These are phyloP conservation scores for Spathaspora sp. DNA, from an alignment of 1,139 yeast species.

Conservation along the genomic window DNA sequence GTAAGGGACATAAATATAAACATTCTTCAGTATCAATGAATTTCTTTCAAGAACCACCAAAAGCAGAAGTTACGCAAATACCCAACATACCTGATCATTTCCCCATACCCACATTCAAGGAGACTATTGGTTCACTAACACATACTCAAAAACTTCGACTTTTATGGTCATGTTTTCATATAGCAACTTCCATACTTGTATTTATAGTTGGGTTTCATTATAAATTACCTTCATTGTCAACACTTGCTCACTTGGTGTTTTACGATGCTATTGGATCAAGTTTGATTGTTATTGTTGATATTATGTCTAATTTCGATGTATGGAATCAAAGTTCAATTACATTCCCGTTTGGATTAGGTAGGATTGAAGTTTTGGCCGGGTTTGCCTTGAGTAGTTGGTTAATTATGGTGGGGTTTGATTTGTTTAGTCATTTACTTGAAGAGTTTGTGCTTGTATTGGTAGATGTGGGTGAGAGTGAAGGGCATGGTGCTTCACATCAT, in stretches of 20 bases:
- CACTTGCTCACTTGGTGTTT: constrained; percentile 82
- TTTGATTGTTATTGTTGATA: constrained; percentile 68
- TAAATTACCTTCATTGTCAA: constrained; percentile 63
- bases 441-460: constrained; percentile 59
- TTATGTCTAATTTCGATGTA: constrained; percentile 85
- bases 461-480: constrained; percentile 31
- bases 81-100: constrained; percentile 74
- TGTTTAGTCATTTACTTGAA: constrained; percentile 81
- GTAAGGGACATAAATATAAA: constrained; percentile 93
- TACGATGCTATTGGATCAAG: constrained; percentile 84
- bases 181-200: constrained; percentile 52
- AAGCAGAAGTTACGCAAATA: constrained; percentile 24
- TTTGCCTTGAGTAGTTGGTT: constrained; percentile 84
- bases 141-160: constrained; percentile 56
- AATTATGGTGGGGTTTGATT: constrained; percentile 87
- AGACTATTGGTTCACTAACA: constrained; percentile 57
- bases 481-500: constrained; percentile 45
- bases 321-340: constrained; percentile 85
- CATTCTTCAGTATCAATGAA: constrained; percentile 98
- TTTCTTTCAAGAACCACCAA: constrained; percentile 87
- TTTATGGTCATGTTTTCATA: constrained; percentile 65
- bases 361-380: constrained; percentile 83
- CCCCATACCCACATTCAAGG: constrained; percentile 74
- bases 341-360: constrained; percentile 88
- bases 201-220: constrained; percentile 61